phyloP scores from a whole-genome alignment of 768 basidiomycete species.

The Kwoniella europaea region DNA sequence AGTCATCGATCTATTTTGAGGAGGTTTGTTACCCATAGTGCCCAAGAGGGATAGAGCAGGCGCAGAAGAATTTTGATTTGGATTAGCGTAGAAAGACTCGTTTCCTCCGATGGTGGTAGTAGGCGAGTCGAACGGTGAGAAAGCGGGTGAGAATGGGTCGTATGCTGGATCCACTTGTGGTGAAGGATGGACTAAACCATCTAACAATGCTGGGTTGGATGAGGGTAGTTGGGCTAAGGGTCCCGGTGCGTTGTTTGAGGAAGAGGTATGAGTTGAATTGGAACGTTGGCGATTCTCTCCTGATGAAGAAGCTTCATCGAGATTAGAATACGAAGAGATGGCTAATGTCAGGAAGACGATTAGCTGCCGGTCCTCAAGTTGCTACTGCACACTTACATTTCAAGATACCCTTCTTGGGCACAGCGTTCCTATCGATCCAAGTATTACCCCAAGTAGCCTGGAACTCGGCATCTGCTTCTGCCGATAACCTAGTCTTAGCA shows the following conservation, averaged over 20 bases:
- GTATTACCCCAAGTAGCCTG: slow-evolving; percentile 74
- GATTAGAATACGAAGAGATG: slow-evolving; percentile 26
- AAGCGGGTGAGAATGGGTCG: slow-evolving; percentile 64
- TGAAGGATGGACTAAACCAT: slow-evolving; percentile 36
- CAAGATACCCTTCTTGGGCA: slow-evolving; percentile 81
- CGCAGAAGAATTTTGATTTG: slow-evolving; percentile 84
- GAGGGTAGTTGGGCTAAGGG: slow-evolving; percentile 77
- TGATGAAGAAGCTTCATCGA: slow-evolving; percentile 8
- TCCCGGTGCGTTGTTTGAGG: slow-evolving; percentile 65
- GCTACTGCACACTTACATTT: slow-evolving; percentile 68
- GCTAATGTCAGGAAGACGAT: slow-evolving; percentile 12
- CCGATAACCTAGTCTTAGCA: slow-evolving; percentile 32
- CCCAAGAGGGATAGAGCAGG: slow-evolving; percentile 71
- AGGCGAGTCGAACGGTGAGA: slow-evolving; percentile 63
- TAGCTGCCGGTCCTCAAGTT: not conserved
- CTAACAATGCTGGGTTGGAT: slow-evolving; percentile 62
- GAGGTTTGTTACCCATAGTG: slow-evolving; percentile 54
- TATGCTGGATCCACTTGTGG: slow-evolving; percentile 41
- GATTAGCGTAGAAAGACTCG: slow-evolving; percentile 69
- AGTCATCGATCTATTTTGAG: slow-evolving; percentile 67
- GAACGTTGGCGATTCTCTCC: slow-evolving; percentile 62
- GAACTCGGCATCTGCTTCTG: slow-evolving; percentile 61
- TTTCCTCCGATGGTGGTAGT: slow-evolving; percentile 10
- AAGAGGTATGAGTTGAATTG: slow-evolving; percentile 71
- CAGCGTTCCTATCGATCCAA: slow-evolving; percentile 66